These are phyloP conservation scores for Celoporthe dispersa DNA, from an alignment of 2,329 filamentous ascomycete species.

Conservation along the genomic window DNA sequence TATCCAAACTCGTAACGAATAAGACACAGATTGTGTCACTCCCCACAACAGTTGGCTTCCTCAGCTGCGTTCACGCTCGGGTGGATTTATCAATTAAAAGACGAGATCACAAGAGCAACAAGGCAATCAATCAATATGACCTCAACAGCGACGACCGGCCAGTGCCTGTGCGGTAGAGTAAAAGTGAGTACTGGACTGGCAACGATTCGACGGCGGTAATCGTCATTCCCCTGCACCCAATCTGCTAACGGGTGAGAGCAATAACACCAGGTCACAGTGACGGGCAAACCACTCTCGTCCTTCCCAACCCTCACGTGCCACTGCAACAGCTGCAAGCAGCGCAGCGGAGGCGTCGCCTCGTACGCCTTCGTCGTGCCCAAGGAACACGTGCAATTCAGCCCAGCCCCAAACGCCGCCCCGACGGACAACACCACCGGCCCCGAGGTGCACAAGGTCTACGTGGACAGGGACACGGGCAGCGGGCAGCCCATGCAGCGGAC, in stretches of 20 bases:
- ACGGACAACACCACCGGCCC: background rate
- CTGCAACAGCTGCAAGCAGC: conserved; percentile 26
- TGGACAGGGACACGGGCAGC: conserved; percentile 22
- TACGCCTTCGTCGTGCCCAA: conserved; percentile 29
- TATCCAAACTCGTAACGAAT: background rate
- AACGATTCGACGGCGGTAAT: background rate
- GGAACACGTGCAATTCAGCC: conserved; percentile 20
- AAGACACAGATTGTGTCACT: background rate
- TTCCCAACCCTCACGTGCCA: conserved; percentile 28
- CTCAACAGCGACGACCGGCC: conserved; percentile 12
- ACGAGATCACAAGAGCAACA: background rate
- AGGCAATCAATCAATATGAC: background rate
- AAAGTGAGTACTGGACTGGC: background rate
- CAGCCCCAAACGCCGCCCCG: conserved; percentile 2
- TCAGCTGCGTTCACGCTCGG: background rate
- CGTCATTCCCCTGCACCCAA: background rate
- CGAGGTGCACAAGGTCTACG: conserved; percentile 22
- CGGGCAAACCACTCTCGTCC: conserved; percentile 13
- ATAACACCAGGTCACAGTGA: conserved; percentile 22
- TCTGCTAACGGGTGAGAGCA: background rate
- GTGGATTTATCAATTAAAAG: background rate
- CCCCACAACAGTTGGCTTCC: background rate
- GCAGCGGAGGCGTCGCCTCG: conserved; percentile 25
- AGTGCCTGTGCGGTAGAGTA: conserved; percentile 27
- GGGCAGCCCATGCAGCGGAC: conserved; percentile 27